phyloP scores from a whole-genome alignment of 192 early-diverging fungal species.

The Coemansia sp. region DNA sequence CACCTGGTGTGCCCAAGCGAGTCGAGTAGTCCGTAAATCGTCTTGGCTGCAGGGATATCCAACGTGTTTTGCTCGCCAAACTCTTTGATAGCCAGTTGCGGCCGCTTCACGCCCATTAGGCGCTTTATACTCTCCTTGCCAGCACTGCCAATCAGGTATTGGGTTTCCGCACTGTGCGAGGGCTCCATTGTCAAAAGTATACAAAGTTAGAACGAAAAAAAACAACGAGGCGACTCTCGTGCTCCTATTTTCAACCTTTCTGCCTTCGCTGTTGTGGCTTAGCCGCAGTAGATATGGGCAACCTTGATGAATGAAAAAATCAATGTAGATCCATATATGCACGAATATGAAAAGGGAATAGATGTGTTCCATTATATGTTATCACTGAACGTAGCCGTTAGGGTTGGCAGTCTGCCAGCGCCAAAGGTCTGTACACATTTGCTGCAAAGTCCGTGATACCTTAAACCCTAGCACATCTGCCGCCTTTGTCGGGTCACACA shows the following conservation, averaged over 20 bases:
- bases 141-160: conserved; percentile 14
- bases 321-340: no score
- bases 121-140: conserved; percentile 42
- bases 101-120: conserved; percentile 36
- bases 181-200: not conserved
- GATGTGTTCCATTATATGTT: not conserved
- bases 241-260: not conserved
- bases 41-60: conserved; percentile 34
- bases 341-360: no score
- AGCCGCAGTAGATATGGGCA: not conserved
- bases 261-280: not conserved
- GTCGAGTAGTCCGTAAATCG: conserved; percentile 39
- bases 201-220: not conserved
- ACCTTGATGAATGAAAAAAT: not conserved
- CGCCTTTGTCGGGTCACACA: conserved; percentile 73
- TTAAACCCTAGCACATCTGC: conserved; percentile 64
- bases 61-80: conserved; percentile 27
- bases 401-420: conserved; percentile 72
- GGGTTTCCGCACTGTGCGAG: not conserved
- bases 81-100: conserved; percentile 25
- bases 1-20: conserved; percentile 33
- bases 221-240: not conserved
- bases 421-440: conserved; percentile 72
- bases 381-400: conserved; percentile 52
- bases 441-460: conserved; percentile 57